Evolutionary conservation across 768 basidiomycete species (phyloP), one percentile per base, ranked within the genome.

Genomic region (Naganishia antarctica): DNA sequence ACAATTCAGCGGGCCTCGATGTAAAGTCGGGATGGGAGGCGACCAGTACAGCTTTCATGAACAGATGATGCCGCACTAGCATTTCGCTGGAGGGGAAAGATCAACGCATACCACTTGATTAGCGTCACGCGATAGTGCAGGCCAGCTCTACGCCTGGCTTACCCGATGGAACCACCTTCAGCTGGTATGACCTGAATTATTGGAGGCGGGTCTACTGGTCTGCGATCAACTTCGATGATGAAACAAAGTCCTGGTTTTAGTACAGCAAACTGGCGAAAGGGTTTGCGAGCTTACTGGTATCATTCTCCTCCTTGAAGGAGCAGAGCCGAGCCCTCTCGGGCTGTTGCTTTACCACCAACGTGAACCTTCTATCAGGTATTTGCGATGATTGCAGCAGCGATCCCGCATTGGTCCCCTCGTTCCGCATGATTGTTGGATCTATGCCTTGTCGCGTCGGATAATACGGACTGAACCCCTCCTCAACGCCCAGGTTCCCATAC

Each of bases 291-390:
- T 65, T 34, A 78, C 77, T 76, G 9, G 77, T 78, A 32, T 77
- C 77, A 50, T 78, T 78, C 62, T 75, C 77, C 67, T 78, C 77
- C 63, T 78, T 78, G 70, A 74, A 78, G 2, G 72, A 73, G 63
- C 77, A 77, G 29, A 78, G 65, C 46, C 77, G 68, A 3, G 77
- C 77, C 18, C 74, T 48, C 37, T 70, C 74, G 1, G 77, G 77
- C 51, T 78, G 75, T 62, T 78, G 77, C 47, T 68, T 64, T 31
- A 64, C 44, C 7, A 46, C 51, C 32, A 58, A 47, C 15, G 53
- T 40, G 34, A 57, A 57, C 34, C 37, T 26, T 37, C 32, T 34
- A 40, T 40, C 43, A 44, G 5, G n/a, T 44, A 21, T 44, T 5
- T 18, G 43, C n/a, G 43, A 21, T 11, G 43, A 18, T 15, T 44